phyloP scores from a whole-genome alignment of 306 rosid species.

The Dryas alaskensis region DNA sequence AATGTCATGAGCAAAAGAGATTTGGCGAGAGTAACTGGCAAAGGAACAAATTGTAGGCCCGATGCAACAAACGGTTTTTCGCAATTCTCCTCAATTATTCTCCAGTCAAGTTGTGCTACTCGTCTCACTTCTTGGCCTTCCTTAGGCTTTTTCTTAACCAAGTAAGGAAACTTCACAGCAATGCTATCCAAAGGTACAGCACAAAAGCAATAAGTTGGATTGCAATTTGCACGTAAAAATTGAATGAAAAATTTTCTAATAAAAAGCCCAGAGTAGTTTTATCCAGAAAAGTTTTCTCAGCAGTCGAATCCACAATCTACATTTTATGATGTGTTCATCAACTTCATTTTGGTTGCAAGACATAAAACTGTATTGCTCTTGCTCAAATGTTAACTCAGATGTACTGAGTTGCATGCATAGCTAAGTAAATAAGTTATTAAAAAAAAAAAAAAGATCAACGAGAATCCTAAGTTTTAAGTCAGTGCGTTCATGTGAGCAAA shows the following conservation, averaged over 20 bases:
- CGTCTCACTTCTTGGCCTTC: constrained; percentile 95
- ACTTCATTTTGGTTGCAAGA: no score
- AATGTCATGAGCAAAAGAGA: constrained; percentile 29
- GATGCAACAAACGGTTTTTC: constrained; percentile 77
- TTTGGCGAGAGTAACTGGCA: constrained; percentile 63
- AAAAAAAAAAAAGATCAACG: no score
- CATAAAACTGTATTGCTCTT: no score
- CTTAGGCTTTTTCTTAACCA: constrained; percentile 64
- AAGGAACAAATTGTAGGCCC: constrained; percentile 76
- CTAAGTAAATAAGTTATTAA: no score
- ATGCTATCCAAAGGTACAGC: constrained; percentile 54
- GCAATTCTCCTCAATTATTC: constrained; percentile 48
- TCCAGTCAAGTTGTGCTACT: constrained; percentile 93
- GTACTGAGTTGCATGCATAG: no score
- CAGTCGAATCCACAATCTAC: not conserved
- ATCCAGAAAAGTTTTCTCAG: no score
- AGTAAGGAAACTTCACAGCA: constrained; percentile 77
- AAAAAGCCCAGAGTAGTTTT: not conserved
- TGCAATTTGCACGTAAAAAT: not conserved
- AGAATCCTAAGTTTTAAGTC: not conserved
- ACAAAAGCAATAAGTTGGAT: constrained; percentile 7
- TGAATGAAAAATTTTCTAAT: not conserved
- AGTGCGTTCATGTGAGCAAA: not conserved
- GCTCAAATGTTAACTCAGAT: no score
- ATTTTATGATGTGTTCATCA: no score